A percentile compares a stretch with the other conserved stretches of the same genome.
Evolutionary conservation across 2,329 filamentous ascomycete genomes (phyloP).

Genomic region (Knufia fluminis): DNA sequence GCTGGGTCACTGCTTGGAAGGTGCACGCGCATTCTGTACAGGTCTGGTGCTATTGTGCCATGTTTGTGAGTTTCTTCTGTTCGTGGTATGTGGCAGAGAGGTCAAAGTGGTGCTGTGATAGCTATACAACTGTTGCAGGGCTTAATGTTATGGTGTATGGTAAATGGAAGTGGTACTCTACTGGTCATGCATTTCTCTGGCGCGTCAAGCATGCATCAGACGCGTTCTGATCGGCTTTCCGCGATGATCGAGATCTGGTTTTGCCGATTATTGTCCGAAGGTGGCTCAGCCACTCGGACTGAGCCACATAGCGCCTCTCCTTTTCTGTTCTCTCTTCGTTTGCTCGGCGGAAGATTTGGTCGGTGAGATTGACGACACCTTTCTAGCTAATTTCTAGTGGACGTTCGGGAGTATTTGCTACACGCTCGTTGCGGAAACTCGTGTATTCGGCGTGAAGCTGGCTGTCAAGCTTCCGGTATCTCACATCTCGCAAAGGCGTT

Average conservation of each 20-base stretch:
- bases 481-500: too few species aligned
- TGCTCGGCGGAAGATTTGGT: too few species aligned
- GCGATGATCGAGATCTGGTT: not conserved
- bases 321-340: not conserved
- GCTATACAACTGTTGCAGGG: too few species aligned
- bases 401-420: too few species aligned
- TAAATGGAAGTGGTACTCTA: not conserved
- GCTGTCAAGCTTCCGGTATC: too few species aligned
- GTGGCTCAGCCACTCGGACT: not conserved
- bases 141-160: not conserved
- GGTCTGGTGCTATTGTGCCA: constrained; percentile 1
- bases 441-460: too few species aligned
- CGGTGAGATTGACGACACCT: too few species aligned
- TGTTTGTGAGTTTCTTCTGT: not conserved
- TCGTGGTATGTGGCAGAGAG: not conserved
- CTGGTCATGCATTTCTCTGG: not conserved
- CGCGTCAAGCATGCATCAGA: not conserved
- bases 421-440: too few species aligned
- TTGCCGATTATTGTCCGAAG: not conserved
- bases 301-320: not conserved
- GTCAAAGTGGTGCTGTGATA: not conserved
- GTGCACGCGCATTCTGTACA: constrained; percentile 2
- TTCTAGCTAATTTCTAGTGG: too few species aligned
- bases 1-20: not conserved
- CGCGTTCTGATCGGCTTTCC: not conserved